Evolutionary conservation across 805 yeast species (phyloP).

Genomic region (Ogataea corticis): DNA sequence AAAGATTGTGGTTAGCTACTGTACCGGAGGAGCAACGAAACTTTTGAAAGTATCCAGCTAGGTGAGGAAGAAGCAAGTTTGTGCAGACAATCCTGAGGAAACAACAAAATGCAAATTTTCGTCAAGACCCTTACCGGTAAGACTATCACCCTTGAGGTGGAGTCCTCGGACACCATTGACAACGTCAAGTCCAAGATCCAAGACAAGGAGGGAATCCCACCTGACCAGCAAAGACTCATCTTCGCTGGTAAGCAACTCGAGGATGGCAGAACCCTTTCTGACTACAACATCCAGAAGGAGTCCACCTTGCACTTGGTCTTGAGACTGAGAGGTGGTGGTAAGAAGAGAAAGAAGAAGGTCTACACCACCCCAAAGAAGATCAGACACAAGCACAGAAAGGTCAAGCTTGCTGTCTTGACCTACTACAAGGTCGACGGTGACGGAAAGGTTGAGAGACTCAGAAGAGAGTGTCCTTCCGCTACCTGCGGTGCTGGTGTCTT

Average conservation of each 20-base stretch:
- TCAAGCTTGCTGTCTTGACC: slow-evolving; percentile 98
- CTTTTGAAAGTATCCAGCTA: slow-evolving; percentile 8
- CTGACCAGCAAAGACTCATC: slow-evolving; percentile 99
- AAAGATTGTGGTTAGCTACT: too few relatives aligned
- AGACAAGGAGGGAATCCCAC: slow-evolving; percentile 99
- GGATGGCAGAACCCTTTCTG: slow-evolving; percentile 98
- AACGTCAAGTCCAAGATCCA: slow-evolving; percentile 98
- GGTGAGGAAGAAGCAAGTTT: slow-evolving; percentile 42
- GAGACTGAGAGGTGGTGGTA: slow-evolving; percentile 97
- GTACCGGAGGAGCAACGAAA: too few relatives aligned
- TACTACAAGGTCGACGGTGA: slow-evolving; percentile 99
- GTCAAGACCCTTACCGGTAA: slow-evolving; percentile 87
- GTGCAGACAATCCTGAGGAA: slow-evolving; percentile 36
- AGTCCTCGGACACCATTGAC: slow-evolving; percentile 98
- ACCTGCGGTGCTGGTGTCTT: slow-evolving; percentile 98
- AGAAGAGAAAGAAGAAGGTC: slow-evolving; percentile 99
- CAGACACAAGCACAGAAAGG: slow-evolving; percentile 99
- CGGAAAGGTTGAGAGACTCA: slow-evolving; percentile 97
- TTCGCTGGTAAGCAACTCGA: slow-evolving; percentile 99
- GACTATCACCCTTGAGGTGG: slow-evolving; percentile 98
- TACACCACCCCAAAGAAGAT: slow-evolving; percentile 99
- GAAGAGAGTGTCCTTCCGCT: slow-evolving; percentile 93
- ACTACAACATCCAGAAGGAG: slow-evolving; percentile 99
- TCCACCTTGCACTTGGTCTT: slow-evolving; percentile 94
- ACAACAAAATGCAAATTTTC: slow-evolving; percentile 59